Evolutionary conservation across 495 filamentous ascomycete genomes (phyloP).

Genomic region (Penicillium turbatum): DNA sequence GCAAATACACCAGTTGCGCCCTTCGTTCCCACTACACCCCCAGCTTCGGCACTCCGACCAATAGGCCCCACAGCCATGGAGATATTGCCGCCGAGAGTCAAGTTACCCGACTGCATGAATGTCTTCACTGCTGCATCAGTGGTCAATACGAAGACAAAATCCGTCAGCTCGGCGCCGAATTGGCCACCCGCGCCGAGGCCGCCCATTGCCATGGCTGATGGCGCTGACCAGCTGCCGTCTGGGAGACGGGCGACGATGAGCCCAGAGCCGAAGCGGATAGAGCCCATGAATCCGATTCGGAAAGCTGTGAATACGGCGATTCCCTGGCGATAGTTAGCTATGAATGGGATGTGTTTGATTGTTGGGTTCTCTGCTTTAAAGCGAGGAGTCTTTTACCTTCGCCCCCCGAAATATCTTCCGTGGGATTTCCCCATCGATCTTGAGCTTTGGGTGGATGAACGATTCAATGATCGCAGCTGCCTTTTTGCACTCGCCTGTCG

Average conservation of each 20-base stretch:
- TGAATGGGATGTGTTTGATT: no score
- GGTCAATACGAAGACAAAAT: conserved; percentile 97
- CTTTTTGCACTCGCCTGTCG: conserved; percentile 72
- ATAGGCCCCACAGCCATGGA: conserved; percentile 87
- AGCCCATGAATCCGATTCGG: conserved; percentile 87
- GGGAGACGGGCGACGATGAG: conserved; percentile 84
- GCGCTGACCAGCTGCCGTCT: conserved; percentile 88
- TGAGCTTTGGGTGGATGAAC: conserved; percentile 80
- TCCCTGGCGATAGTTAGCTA: conserved; percentile 53
- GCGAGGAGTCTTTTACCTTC: conserved; percentile 52
- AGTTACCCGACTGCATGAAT: conserved; percentile 76
- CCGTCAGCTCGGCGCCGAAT: conserved; percentile 90
- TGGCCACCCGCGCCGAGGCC: conserved; percentile 88
- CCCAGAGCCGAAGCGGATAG: conserved; percentile 82
- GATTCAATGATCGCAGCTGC: conserved; percentile 81
- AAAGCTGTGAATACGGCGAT: conserved; percentile 86
- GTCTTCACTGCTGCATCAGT: conserved; percentile 79
- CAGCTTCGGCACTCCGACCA: conserved; percentile 86
- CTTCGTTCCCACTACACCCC: conserved; percentile 73
- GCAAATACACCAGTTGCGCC: conserved; percentile 82
- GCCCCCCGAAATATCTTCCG: conserved; percentile 78
- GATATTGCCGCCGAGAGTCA: conserved; percentile 88
- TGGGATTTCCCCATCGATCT: conserved; percentile 80
- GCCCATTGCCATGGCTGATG: conserved; percentile 78
- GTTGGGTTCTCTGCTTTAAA: no score